Percentiles rank a stretch among this genome's conserved stretches.
Conservation (phyloP, 495 filamentous ascomycete genomes). For the Aspergillus incahuasiensis region DNA sequence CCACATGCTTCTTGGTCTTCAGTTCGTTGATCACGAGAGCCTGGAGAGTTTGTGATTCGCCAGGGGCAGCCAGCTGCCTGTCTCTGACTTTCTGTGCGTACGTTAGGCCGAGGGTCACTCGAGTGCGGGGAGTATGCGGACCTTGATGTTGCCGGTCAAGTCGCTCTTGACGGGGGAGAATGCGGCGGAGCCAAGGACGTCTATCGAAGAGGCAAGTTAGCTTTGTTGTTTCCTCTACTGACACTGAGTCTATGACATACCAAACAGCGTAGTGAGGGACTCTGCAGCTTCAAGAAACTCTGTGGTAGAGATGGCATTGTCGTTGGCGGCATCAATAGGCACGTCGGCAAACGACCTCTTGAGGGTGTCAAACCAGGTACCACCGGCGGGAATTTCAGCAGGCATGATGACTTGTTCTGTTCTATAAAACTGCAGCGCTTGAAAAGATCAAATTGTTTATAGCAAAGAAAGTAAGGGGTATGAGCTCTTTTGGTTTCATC, state of each 20-base stretch:
- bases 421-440: slow-evolving; percentile 9
- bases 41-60: slow-evolving; percentile 75
- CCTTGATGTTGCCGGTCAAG: slow-evolving; percentile 87
- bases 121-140: slow-evolving; percentile 30
- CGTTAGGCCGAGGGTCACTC: slow-evolving; percentile 10
- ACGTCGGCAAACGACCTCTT: slow-evolving; percentile 80
- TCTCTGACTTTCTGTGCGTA: slow-evolving; percentile 78
- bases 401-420: slow-evolving; percentile 21
- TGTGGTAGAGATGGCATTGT: slow-evolving; percentile 70
- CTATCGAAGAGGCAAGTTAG: slow-evolving; percentile 36
- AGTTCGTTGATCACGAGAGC: slow-evolving; percentile 79
- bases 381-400: slow-evolving; percentile 50
- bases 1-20: slow-evolving; percentile 77
- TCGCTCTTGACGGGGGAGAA: slow-evolving; percentile 88
- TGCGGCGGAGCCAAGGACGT: slow-evolving; percentile 73
- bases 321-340: slow-evolving; percentile 63
- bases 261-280: slow-evolving; percentile 79
- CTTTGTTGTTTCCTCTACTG: background rate
- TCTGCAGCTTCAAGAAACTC: slow-evolving; percentile 92
- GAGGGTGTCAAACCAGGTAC: slow-evolving; percentile 79
- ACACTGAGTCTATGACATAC: slow-evolving; percentile 42
- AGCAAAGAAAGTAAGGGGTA: slow-evolving; percentile 5
- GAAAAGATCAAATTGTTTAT: slow-evolving; percentile 9
- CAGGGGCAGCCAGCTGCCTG: slow-evolving; percentile 70
- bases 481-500: background rate